A percentile compares a stretch with the other conserved stretches of the same genome.
phyloP scores from a whole-genome alignment of 83 land plant species.

The Picea abies region DNA sequence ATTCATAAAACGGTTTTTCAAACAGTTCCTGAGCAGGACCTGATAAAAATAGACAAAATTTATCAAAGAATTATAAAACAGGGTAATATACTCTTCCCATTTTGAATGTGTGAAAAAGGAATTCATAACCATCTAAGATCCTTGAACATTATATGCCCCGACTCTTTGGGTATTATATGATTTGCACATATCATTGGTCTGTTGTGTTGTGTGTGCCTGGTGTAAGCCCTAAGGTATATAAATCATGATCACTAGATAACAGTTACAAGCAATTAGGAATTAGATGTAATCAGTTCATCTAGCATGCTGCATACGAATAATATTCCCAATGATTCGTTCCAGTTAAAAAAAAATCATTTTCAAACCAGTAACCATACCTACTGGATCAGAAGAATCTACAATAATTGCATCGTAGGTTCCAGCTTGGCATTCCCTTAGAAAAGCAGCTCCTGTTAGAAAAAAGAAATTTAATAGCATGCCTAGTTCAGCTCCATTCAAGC shows the following conservation, averaged over 20 bases:
- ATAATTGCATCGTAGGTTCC: conserved; percentile 96
- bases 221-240: background rate
- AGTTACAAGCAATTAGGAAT: background rate
- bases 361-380: conserved; percentile 46
- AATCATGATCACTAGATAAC: background rate
- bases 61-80: background rate
- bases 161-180: background rate
- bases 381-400: conserved; percentile 45
- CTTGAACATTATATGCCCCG: background rate
- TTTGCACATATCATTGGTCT: background rate
- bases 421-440: conserved; percentile 68
- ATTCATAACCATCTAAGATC: background rate
- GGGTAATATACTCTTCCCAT: background rate
- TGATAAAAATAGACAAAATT: conserved; percentile 23
- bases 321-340: background rate
- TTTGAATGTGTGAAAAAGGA: background rate
- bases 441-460: conserved; percentile 74
- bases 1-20: conserved; percentile 92
- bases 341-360: background rate
- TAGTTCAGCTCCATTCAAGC: background rate
- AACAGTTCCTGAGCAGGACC: conserved; percentile 97
- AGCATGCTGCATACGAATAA: background rate
- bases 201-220: background rate
- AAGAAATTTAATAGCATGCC: conserved; percentile 6
- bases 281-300: background rate